These are phyloP conservation scores for Cystoisospora suis DNA, from an alignment of 169 alveolate genomes.

Conservation along the genomic window DNA sequence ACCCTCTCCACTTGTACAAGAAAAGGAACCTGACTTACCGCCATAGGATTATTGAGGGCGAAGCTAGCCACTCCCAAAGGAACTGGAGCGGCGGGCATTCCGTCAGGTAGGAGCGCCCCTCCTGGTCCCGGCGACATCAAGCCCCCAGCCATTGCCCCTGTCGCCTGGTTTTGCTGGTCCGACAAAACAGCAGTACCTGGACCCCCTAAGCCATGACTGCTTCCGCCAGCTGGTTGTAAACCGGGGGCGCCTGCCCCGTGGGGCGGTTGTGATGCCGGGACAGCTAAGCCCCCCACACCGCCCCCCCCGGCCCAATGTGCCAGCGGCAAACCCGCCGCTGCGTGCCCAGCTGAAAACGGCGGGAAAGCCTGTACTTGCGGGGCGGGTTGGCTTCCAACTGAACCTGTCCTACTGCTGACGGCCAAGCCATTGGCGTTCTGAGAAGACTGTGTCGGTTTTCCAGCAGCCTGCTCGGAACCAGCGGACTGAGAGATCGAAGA, in stretches of 20 bases:
- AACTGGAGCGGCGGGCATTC: neutral
- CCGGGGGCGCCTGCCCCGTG: neutral
- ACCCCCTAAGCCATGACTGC: neutral
- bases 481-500: no score
- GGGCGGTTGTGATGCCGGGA: neutral
- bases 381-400: no score
- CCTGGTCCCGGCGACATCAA: neutral
- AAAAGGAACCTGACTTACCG: constrained; percentile 1
- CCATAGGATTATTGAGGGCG: constrained; percentile 18
- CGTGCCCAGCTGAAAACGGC: no score
- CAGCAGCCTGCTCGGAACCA: no score
- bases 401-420: no score
- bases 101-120: constrained; percentile 8
- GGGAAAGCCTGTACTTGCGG: no score
- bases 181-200: neutral
- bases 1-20: neutral
- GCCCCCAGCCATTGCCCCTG: neutral
- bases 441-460: no score
- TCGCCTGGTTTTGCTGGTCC: neutral
- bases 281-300: neutral
- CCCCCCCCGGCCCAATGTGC: neutral
- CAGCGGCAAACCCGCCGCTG: neutral
- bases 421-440: no score
- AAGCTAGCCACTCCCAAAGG: constrained; percentile 7
- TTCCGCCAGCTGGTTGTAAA: neutral